Conservation (phyloP, 2,329 filamentous ascomycete species). For the Botrytis sinoallii region DNA sequence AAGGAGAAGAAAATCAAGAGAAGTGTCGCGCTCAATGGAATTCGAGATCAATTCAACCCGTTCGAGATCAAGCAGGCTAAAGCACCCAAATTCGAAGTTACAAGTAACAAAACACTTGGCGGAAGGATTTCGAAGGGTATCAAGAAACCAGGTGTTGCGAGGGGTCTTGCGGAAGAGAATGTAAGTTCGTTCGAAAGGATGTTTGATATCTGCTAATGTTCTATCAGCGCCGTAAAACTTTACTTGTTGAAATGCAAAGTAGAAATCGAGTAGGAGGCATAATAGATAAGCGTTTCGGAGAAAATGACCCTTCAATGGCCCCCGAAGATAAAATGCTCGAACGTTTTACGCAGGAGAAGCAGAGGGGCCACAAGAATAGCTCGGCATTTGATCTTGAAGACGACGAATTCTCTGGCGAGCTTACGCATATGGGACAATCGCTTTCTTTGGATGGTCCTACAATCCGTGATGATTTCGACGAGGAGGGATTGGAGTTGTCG, state of each 20-base stretch:
- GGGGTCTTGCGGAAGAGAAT: constrained; percentile 81
- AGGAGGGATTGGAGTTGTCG: constrained; percentile 62
- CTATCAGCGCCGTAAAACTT: constrained; percentile 24
- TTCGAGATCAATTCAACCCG: constrained; percentile 95
- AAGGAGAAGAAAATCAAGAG: constrained; percentile 73
- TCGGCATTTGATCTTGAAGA: constrained; percentile 91
- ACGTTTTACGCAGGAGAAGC: constrained; percentile 85
- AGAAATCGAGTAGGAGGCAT: constrained; percentile 91
- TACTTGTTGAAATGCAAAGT: constrained; percentile 67
- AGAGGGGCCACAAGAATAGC: constrained; percentile 70
- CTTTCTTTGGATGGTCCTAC: constrained; percentile 59
- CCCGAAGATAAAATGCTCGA: constrained; percentile 90
- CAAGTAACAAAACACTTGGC: constrained; percentile 56
- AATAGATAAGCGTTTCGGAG: constrained; percentile 89
- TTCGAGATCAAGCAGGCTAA: constrained; percentile 86
- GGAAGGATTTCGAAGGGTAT: constrained; percentile 55
- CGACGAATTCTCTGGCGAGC: constrained; percentile 61
- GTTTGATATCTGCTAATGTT: constrained; percentile 21
- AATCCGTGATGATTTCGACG: constrained; percentile 72
- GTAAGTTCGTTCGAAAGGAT: constrained; percentile 44
- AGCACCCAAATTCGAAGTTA: constrained; percentile 82
- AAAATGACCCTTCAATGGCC: constrained; percentile 91
- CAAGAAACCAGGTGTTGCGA: constrained; percentile 76
- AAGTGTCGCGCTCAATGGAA: constrained; percentile 74
- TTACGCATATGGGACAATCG: constrained; percentile 82